Evolutionary conservation across 306 rosid genomes (phyloP), one percentile per base, ranked within the genome.

Genomic region (Ochetophila trinervis): DNA sequence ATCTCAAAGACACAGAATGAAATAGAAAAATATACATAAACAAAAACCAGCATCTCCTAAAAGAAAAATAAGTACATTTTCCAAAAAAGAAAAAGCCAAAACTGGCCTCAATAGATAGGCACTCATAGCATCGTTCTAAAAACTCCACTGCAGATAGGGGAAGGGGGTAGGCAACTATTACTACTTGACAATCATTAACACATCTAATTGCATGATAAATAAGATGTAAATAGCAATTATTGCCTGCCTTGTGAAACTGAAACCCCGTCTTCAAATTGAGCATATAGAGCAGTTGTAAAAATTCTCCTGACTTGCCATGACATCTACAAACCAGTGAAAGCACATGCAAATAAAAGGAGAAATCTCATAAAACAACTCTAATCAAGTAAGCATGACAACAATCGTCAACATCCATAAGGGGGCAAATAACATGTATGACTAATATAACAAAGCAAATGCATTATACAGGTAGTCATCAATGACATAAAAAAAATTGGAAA

Each of bases 321-420:
- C 78, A 87, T 87, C 96, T 87, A 90, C 91, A 87, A 86, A 81
- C 81, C 97, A 85, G 89, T 82, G 88, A 85, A 87, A 90, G 95
- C 76, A 90, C 84, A 78, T 87, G 85, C 97, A 83, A 80, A 85
- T 83, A 85, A 87, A 87, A 85, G 91, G 82, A 85, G 76, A 76
- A 80, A 80, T 80, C 86, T 5, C 76, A 73, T 79, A 87, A 83
- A 82, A 83, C 82, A 73, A 70, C 44, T 77, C 62, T 76, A 75
- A 68, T 79, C 69, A 75, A 77, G 79, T 69, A 83, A 81, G 81
- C 69, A 80, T 76, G 53, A 67, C 72, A 69, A 70, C 77, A 81
- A 76, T 73, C 76, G 63, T 70, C 78, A 78, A 73, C 86, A 76
- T 78, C 84, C 85, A 79, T 32, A 71, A 56, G 57, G 50, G 72